These are phyloP conservation scores for Neurospora sublineolata DNA, from an alignment of 495 filamentous ascomycete species.

Conservation along the genomic window DNA sequence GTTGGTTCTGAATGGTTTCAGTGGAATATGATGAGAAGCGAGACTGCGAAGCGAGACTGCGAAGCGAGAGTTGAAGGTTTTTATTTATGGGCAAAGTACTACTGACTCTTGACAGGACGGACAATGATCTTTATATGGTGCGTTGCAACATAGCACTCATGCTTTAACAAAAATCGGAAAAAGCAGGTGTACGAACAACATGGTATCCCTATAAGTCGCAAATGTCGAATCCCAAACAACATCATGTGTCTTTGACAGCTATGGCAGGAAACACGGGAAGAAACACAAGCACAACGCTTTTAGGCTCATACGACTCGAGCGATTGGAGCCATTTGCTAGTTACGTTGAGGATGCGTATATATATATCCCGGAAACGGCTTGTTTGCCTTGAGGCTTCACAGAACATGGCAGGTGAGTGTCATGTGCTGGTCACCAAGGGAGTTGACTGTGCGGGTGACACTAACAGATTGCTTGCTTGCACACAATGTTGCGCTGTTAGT, in stretches of 20 bases:
- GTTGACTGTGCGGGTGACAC: not conserved
- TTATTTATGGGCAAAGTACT: not conserved
- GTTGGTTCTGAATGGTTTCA: not conserved
- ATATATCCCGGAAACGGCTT: not conserved
- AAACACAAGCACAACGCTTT: not conserved
- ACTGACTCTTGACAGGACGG: accelerated
- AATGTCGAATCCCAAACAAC: not conserved
- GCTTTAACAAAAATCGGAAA: not conserved
- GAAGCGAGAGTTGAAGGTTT: not conserved
- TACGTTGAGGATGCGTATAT: not conserved
- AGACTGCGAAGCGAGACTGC: not conserved
- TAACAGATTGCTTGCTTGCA: not conserved
- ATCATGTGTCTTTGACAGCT: not conserved
- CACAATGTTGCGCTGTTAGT: not conserved
- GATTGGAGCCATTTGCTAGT: not conserved
- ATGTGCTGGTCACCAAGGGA: not conserved
- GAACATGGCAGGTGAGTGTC: not conserved
- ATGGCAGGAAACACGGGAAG: not conserved
- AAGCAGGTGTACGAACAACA: not conserved
- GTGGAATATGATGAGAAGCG: not conserved
- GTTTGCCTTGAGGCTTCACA: not conserved
- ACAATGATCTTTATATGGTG: not conserved
- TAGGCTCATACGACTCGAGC: not conserved
- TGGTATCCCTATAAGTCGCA: not conserved
- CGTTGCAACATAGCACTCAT: not conserved